phyloP scores from a whole-genome alignment of 2,329 filamentous ascomycete species.

The Alternaria sp. region DNA sequence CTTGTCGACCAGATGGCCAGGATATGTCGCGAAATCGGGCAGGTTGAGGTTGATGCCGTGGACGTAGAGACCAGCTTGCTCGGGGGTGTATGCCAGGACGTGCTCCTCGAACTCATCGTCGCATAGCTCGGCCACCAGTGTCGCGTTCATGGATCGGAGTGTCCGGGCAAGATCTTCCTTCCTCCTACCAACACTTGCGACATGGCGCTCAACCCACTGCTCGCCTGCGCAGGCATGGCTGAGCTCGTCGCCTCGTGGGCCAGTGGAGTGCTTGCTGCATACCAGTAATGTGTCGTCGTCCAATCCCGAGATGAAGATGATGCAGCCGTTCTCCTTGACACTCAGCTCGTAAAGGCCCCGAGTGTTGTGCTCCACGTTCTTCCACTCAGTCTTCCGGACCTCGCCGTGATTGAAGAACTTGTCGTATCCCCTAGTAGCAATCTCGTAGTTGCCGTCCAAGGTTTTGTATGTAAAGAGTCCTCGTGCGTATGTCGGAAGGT shows the following conservation, averaged over 20 bases:
- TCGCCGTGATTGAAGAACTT: slow-evolving; percentile 98
- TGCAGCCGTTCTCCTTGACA: slow-evolving; percentile 99
- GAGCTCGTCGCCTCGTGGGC: slow-evolving; percentile 73
- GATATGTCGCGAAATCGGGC: slow-evolving; percentile 89
- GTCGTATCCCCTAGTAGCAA: slow-evolving; percentile 90
- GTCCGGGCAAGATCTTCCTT: slow-evolving; percentile 79
- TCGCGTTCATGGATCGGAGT: slow-evolving; percentile 82
- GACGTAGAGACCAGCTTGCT: slow-evolving; percentile 88
- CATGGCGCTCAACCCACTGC: slow-evolving; percentile 79
- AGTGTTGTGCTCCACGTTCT: slow-evolving; percentile 77
- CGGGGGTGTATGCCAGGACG: slow-evolving; percentile 84
- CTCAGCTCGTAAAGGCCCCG: slow-evolving; percentile 92
- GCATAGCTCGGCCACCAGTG: slow-evolving; percentile 93
- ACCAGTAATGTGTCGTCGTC: slow-evolving; percentile 89
- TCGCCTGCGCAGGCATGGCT: slow-evolving; percentile 90
- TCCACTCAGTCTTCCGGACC: slow-evolving; percentile 82
- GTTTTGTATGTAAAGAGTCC: slow-evolving; percentile 89
- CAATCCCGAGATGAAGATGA: slow-evolving; percentile 93
- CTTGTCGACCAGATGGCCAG: slow-evolving; percentile 80
- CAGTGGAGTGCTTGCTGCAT: slow-evolving; percentile 99
- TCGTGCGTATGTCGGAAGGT: slow-evolving; percentile 89
- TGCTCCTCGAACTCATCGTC: slow-evolving; percentile 98
- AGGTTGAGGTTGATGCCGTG: slow-evolving; percentile 96
- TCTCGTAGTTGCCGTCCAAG: slow-evolving; percentile 72
- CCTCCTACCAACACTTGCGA: slow-evolving; percentile 78